Evolutionary conservation across 2,329 filamentous ascomycete species (phyloP).

Genomic region (Aureobasidium sp.): DNA sequence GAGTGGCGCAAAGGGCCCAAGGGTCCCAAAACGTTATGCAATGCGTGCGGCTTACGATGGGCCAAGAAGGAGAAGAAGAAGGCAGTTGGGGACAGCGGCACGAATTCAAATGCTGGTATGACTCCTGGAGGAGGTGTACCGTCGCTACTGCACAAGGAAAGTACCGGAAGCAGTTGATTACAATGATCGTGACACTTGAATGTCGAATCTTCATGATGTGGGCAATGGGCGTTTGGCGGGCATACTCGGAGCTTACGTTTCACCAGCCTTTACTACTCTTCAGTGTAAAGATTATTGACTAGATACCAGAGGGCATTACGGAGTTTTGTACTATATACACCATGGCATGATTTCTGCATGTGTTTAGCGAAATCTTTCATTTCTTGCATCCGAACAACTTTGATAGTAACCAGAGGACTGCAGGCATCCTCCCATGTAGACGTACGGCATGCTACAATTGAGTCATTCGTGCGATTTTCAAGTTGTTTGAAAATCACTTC

Average conservation of each 20-base stretch:
- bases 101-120: constrained; percentile 10
- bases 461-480: not conserved
- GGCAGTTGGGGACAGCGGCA: constrained; percentile 6
- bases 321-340: constrained; percentile 7
- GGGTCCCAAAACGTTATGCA: constrained; percentile 90
- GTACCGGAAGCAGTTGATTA: constrained; percentile 14
- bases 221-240: constrained; percentile 2
- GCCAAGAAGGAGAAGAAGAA: constrained; percentile 35
- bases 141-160: constrained; percentile 15
- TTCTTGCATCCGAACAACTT: not conserved
- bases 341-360: not conserved
- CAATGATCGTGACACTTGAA: not conserved
- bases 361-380: not conserved
- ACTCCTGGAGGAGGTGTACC: constrained; percentile 11
- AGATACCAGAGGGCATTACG: constrained; percentile 7
- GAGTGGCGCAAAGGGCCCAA: constrained; percentile 94
- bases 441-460: not conserved
- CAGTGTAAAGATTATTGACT: constrained; percentile 2
- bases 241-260: not conserved
- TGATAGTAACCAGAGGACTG: not conserved
- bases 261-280: not conserved
- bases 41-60: constrained; percentile 64
- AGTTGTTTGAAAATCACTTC: not conserved
- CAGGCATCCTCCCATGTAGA: not conserved
- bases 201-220: not conserved